These are phyloP conservation scores for Entophlyctis luteolus DNA, from an alignment of 192 early-diverging fungal species.

Conservation along the genomic window DNA sequence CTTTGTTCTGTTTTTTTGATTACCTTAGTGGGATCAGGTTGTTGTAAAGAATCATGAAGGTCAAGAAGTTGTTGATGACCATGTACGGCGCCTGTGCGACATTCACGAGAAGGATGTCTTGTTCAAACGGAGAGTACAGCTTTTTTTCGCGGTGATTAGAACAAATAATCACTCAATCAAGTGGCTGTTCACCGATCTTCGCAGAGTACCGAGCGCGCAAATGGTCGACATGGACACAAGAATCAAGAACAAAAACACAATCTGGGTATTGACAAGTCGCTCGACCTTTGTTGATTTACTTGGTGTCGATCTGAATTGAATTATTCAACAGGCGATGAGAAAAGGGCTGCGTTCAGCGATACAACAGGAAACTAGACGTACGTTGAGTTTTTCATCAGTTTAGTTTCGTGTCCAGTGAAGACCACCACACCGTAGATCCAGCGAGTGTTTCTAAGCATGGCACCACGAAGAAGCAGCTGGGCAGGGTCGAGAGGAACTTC, in stretches of 20 bases:
- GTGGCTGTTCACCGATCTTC: constrained; percentile 34
- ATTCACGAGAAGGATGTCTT: constrained; percentile 34
- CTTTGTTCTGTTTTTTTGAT: background rate
- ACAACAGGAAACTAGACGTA: constrained; percentile 26
- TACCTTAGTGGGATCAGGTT: constrained; percentile 95
- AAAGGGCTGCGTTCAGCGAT: background rate
- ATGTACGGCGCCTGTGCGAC: constrained; percentile 30
- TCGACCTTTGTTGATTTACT: constrained; percentile 91
- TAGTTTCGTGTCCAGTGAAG: constrained; percentile 97
- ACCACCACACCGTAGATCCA: constrained; percentile 94
- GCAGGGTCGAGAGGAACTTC: constrained; percentile 85
- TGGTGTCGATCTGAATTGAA: constrained; percentile 63
- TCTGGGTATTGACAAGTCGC: constrained; percentile 87
- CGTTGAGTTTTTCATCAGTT: constrained; percentile 93
- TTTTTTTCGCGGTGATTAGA: background rate
- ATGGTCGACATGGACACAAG: constrained; percentile 79
- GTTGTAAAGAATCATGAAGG: constrained; percentile 98
- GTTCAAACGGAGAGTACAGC: constrained; percentile 43
- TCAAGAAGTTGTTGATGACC: constrained; percentile 87
- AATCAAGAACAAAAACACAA: constrained; percentile 87
- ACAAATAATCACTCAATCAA: background rate
- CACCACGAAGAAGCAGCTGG: constrained; percentile 90
- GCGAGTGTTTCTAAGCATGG: constrained; percentile 86
- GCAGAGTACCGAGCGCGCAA: constrained; percentile 77
- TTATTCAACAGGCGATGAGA: background rate